A percentile compares a stretch with the other conserved stretches of the same genome.
Conservation (phyloP, 2,329 filamentous ascomycete genomes). For the Pseudopithomyces maydicus region DNA sequence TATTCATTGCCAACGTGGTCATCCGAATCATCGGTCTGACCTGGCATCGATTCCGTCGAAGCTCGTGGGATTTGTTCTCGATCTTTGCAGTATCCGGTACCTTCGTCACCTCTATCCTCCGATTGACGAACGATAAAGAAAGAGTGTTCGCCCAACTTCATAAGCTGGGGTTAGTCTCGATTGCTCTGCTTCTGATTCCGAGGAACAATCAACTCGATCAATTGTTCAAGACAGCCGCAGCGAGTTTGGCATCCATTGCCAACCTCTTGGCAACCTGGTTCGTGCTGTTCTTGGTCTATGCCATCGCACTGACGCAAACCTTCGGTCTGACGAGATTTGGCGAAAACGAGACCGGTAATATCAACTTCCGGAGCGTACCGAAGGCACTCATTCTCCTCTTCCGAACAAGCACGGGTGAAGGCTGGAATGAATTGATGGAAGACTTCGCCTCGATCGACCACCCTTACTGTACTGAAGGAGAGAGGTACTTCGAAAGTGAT, state of each 20-base stretch:
- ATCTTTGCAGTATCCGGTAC: constrained; percentile 79
- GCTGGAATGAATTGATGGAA: constrained; percentile 97
- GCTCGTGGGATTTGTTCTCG: constrained; percentile 94
- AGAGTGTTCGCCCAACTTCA: constrained; percentile 78
- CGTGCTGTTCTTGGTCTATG: constrained; percentile 93
- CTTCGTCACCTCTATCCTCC: constrained; percentile 79
- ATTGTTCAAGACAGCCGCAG: constrained; percentile 97
- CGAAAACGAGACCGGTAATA: constrained; percentile 70
- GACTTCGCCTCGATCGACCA: constrained; percentile 82
- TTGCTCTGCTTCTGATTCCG: constrained; percentile 88
- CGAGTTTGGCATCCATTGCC: constrained; percentile 85
- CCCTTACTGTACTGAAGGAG: constrained; percentile 76
- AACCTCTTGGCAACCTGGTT: constrained; percentile 97
- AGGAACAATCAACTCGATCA: constrained; percentile 97
- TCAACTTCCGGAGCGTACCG: constrained; percentile 92
- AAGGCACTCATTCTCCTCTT: constrained; percentile 94
- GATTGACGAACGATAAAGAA: constrained; percentile 63
- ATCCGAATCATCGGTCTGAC: constrained; percentile 87
- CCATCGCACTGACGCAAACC: constrained; percentile 93
- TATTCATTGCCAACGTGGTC: constrained; percentile 81
- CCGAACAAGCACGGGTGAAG: constrained; percentile 89
- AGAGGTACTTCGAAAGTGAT: constrained; percentile 82
- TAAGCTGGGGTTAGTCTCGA: constrained; percentile 91
- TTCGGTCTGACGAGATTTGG: constrained; percentile 95
- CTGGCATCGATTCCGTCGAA: constrained; percentile 88